phyloP scores from a whole-genome alignment of 371 early-diverging fungal genomes.

The Syncephalastrum contaminatum region DNA sequence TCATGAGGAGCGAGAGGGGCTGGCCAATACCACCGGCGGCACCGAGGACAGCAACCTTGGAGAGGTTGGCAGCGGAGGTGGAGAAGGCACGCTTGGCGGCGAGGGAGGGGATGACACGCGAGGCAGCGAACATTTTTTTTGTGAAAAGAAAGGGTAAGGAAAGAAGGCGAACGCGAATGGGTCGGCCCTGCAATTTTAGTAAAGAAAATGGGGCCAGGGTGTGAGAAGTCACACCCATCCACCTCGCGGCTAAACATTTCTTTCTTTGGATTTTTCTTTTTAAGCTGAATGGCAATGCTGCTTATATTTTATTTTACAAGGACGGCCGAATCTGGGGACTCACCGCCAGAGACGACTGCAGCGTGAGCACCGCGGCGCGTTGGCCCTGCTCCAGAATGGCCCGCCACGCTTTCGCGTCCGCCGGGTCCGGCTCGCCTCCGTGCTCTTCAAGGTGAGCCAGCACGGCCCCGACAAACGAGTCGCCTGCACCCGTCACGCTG shows the following conservation, averaged over 20 bases:
- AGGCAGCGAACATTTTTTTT: constrained; percentile 46
- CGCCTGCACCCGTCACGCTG: constrained; percentile 76
- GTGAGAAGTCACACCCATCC: no score
- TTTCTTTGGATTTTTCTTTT: no score
- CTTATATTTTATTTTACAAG: no score
- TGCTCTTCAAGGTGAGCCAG: constrained; percentile 32
- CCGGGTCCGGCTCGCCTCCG: not conserved
- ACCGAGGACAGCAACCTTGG: constrained; percentile 82
- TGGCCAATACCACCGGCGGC: constrained; percentile 94
- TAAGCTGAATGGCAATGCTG: no score
- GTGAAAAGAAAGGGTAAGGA: constrained; percentile 9
- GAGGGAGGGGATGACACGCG: constrained; percentile 46
- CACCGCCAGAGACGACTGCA: constrained; percentile 39
- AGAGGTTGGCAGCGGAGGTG: constrained; percentile 64
- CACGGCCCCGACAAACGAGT: constrained; percentile 58
- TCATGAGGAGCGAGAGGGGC: constrained; percentile 86
- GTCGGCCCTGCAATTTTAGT: not conserved
- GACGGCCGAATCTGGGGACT: constrained; percentile 15
- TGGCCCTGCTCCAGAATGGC: constrained; percentile 31
- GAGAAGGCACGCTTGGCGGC: constrained; percentile 71
- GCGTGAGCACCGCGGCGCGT: constrained; percentile 33
- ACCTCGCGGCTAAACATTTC: no score
- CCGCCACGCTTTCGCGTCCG: constrained; percentile 11
- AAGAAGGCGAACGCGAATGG: constrained; percentile 2
- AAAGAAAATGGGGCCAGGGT: no score